phyloP scores from a whole-genome alignment of 192 early-diverging fungal species.

The Umbelopsis vinacea region DNA sequence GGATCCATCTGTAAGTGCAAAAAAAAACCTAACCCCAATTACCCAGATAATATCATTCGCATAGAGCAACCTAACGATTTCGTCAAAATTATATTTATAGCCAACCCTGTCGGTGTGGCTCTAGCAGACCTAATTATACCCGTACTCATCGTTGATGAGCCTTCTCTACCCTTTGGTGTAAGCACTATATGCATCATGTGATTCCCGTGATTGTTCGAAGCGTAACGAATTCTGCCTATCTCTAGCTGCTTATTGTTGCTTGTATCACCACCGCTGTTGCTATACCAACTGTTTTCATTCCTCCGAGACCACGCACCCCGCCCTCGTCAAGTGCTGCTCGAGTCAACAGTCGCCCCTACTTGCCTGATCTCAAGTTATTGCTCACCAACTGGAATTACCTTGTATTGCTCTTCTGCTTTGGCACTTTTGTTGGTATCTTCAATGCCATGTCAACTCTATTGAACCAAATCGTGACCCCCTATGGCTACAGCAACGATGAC shows the following conservation, averaged over 20 bases:
- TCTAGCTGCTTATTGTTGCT: conserved; percentile 46
- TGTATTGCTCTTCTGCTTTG: conserved; percentile 53
- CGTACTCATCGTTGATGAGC: conserved; percentile 41
- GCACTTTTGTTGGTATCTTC: conserved; percentile 54
- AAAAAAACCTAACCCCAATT: too few species aligned
- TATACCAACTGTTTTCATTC: conserved; percentile 50
- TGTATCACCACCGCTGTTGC: conserved; percentile 44
- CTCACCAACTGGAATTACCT: conserved; percentile 49
- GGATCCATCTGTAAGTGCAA: conserved; percentile 41
- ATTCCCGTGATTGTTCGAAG: too few species aligned
- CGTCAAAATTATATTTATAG: not conserved
- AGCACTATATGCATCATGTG: conserved; percentile 18
- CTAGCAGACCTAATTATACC: conserved; percentile 56
- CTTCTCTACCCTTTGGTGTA: conserved; percentile 41
- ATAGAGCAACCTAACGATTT: too few species aligned
- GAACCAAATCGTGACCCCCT: conserved; percentile 51
- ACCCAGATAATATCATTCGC: too few species aligned
- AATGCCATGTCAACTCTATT: conserved; percentile 52
- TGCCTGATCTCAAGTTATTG: conserved; percentile 42
- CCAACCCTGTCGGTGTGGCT: conserved; percentile 55
- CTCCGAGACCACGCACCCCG: conserved; percentile 49
- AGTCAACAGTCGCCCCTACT: conserved; percentile 41
- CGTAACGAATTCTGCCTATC: not conserved
- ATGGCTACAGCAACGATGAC: conserved; percentile 47
- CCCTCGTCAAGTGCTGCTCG: conserved; percentile 51